Percentiles rank a stretch among this genome's conserved stretches.
Evolutionary conservation across 148 eudicot species (phyloP).

Genomic region (Fallopia convolvulus): DNA sequence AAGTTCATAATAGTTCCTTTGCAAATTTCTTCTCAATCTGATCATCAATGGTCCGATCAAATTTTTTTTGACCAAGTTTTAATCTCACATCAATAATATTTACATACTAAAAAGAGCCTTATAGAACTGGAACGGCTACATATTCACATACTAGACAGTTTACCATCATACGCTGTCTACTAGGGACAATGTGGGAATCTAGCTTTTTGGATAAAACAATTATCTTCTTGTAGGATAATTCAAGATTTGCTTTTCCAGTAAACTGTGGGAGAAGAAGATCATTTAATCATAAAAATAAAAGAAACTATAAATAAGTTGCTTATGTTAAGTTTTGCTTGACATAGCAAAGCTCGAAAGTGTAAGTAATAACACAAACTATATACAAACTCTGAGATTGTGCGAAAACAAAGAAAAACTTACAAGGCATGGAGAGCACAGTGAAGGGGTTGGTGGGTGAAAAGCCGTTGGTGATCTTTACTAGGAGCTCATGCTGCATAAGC

Average conservation of each 20-base stretch:
- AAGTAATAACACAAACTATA: background rate
- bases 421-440: conserved; percentile 30
- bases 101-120: background rate
- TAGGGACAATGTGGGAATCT: background rate
- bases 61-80: too few relatives aligned
- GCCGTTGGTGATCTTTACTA: conserved; percentile 72
- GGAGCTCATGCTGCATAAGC: conserved; percentile 54
- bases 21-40: background rate
- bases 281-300: background rate
- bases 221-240: background rate
- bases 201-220: background rate
- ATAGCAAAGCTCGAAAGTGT: background rate
- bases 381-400: background rate
- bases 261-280: background rate
- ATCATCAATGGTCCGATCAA: too few relatives aligned
- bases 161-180: background rate
- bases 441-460: conserved; percentile 37
- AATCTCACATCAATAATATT: too few relatives aligned
- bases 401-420: background rate
- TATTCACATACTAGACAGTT: background rate
- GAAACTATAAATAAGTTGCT: too few relatives aligned
- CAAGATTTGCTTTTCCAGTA: background rate
- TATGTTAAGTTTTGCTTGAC: background rate
- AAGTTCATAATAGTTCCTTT: background rate
- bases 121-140: too few relatives aligned